Evolutionary conservation across 371 early-diverging fungal species (phyloP).

Genomic region (Mortierella sp.): DNA sequence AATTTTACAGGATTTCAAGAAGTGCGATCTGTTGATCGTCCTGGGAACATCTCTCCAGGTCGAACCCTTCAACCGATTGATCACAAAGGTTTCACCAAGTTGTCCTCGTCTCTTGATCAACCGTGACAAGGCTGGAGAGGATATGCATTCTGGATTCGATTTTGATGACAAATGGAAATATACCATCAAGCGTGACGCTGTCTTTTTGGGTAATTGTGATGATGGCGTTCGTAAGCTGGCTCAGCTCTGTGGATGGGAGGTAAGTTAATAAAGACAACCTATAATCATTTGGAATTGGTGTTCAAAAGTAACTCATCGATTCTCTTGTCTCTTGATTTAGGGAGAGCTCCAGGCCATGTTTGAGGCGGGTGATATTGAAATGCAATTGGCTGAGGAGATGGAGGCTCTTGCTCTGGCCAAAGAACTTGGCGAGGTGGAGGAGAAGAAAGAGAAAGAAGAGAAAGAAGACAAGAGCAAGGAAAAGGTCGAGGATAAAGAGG

Average conservation of each 20-base stretch:
- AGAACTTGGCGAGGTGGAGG: constrained; percentile 11
- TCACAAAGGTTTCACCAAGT: constrained; percentile 67
- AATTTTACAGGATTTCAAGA: constrained; percentile 68
- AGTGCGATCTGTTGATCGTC: constrained; percentile 88
- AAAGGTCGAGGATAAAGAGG: constrained; percentile 4
- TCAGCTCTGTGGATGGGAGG: constrained; percentile 72
- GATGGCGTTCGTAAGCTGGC: constrained; percentile 70
- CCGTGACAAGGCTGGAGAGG: constrained; percentile 78
- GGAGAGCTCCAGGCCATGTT: constrained; percentile 31
- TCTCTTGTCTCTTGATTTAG: constrained; percentile 5
- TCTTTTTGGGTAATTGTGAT: constrained; percentile 83
- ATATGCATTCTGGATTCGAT: constrained; percentile 76
- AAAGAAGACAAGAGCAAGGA: constrained; percentile 12
- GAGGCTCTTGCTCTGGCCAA: constrained; percentile 29
- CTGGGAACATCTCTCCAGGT: constrained; percentile 90
- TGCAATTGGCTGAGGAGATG: constrained; percentile 30
- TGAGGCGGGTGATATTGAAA: constrained; percentile 23
- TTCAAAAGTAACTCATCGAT: not conserved
- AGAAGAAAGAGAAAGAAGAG: constrained; percentile 6
- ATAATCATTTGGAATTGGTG: too few species aligned
- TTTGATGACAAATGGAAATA: constrained; percentile 74
- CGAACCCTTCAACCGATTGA: constrained; percentile 88
- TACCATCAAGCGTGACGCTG: constrained; percentile 72
- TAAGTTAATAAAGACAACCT: constrained; percentile 1
- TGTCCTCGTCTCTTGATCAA: constrained; percentile 92